Evolutionary conservation across 768 basidiomycete genomes (phyloP).

Genomic region (Sarcomyxa edulis): DNA sequence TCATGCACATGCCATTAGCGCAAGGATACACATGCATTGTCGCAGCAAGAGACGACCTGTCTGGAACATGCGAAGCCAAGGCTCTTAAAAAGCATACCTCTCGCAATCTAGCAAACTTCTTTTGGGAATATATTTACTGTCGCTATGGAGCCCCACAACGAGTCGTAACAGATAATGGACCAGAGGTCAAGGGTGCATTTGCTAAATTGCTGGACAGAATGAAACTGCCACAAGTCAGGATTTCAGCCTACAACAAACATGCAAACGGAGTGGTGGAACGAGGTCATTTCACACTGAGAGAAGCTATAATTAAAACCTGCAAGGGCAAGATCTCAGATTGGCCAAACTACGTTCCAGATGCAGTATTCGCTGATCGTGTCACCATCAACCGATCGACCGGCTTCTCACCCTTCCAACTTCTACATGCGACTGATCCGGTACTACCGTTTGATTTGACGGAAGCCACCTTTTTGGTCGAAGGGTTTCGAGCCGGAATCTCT

Average conservation of each 20-base stretch:
- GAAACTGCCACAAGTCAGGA: constrained; percentile 20
- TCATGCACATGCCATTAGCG: constrained; percentile 20
- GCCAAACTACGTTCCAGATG: no score
- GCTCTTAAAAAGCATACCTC: constrained; percentile 13
- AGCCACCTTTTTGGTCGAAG: constrained; percentile 15
- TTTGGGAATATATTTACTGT: constrained; percentile 27
- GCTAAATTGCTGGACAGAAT: constrained; percentile 2
- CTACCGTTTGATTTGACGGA: constrained; percentile 22
- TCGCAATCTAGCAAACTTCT: constrained; percentile 17
- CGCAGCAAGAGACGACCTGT: constrained; percentile 22
- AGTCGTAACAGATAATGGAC: constrained; percentile 25
- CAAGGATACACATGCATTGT: constrained; percentile 16
- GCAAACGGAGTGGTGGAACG: constrained; percentile 32
- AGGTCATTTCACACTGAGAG: constrained; percentile 23
- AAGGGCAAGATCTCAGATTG: no score
- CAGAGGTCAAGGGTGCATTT: constrained; percentile 17
- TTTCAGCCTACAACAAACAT: constrained; percentile 28
- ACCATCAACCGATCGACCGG: constrained; percentile 21
- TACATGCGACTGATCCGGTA: constrained; percentile 25
- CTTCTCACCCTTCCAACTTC: constrained; percentile 27
- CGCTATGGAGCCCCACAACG: constrained; percentile 21
- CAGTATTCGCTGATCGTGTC: constrained; percentile 23
- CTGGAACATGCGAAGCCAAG: constrained; percentile 20
- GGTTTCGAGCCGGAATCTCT: constrained; percentile 8
- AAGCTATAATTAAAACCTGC: constrained; percentile 23